phyloP scores from a whole-genome alignment of 129 eudicot species.

The Rutidosis leptorrhynchoides region DNA sequence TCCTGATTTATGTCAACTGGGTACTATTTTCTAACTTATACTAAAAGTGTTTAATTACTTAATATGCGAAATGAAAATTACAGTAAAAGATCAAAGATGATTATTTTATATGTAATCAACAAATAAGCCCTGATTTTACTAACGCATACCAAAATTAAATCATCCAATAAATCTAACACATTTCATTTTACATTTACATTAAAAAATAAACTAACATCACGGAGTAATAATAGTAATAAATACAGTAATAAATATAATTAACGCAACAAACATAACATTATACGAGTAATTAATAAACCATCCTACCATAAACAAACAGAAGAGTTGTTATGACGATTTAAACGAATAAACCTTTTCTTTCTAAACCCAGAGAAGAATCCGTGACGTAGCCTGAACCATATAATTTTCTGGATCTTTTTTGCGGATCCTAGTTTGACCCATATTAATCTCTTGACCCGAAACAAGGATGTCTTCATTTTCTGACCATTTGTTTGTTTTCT shows the following conservation, averaged over 20 bases:
- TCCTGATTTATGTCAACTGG: too few species aligned
- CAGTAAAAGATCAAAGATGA: too few species aligned
- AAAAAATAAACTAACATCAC: not conserved
- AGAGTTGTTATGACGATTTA: conserved; percentile 22
- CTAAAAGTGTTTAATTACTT: too few species aligned
- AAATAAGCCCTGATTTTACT: not conserved
- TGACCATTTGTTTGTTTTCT: conserved; percentile 59
- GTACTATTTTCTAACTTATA: too few species aligned
- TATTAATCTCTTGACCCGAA: conserved; percentile 59
- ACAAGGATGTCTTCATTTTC: conserved; percentile 50
- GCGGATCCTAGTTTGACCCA: conserved; percentile 56
- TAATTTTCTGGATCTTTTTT: conserved; percentile 42
- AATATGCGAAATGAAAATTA: too few species aligned
- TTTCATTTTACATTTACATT: conserved; percentile 1
- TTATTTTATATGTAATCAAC: too few species aligned
- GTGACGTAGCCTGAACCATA: conserved; percentile 62
- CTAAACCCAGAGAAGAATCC: conserved; percentile 41
- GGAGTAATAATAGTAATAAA: not conserved
- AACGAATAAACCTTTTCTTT: conserved; percentile 48
- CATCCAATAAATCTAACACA: conserved; percentile 11
- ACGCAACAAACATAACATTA: conserved; percentile 3
- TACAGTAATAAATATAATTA: too few species aligned
- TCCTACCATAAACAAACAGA: conserved; percentile 50
- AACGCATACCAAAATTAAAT: conserved; percentile 6
- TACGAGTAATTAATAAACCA: too few species aligned